A percentile compares a stretch with the other conserved stretches of the same genome.
Evolutionary conservation across 2,329 filamentous ascomycete genomes (phyloP).

Genomic region (Dryadomyces quercus-mongolicae): DNA sequence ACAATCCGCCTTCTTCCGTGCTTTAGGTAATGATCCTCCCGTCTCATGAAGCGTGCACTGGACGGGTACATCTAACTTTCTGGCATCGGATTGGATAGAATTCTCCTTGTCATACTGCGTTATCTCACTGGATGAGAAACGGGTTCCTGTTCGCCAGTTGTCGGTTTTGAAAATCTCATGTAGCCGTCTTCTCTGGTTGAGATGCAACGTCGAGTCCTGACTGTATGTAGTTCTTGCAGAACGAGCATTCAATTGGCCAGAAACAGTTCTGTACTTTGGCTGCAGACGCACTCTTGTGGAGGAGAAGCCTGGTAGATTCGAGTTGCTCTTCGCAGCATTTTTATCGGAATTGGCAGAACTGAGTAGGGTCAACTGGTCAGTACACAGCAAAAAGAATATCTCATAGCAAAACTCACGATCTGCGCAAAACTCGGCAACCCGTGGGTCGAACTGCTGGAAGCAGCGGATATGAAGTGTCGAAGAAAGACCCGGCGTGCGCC

Average conservation of each 20-base stretch:
- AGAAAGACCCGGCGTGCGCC: too few species aligned
- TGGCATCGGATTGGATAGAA: not conserved
- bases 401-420: too few species aligned
- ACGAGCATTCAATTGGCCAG: not conserved
- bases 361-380: not conserved
- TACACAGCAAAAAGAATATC: too few species aligned
- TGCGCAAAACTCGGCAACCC: too few species aligned
- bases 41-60: not conserved
- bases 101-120: not conserved
- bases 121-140: not conserved
- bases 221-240: not conserved
- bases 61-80: too few species aligned
- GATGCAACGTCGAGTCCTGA: not conserved
- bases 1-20: not conserved
- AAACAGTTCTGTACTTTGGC: not conserved
- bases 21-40: not conserved
- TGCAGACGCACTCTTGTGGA: not conserved
- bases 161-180: not conserved
- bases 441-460: too few species aligned
- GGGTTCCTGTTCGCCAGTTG: constrained; percentile 2
- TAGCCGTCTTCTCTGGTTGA: not conserved
- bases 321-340: not conserved
- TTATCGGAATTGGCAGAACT: not conserved
- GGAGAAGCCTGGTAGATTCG: not conserved
- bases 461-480: too few species aligned